Conservation (phyloP, 768 basidiomycete species). For the Clitopilus passeckerianus region DNA sequence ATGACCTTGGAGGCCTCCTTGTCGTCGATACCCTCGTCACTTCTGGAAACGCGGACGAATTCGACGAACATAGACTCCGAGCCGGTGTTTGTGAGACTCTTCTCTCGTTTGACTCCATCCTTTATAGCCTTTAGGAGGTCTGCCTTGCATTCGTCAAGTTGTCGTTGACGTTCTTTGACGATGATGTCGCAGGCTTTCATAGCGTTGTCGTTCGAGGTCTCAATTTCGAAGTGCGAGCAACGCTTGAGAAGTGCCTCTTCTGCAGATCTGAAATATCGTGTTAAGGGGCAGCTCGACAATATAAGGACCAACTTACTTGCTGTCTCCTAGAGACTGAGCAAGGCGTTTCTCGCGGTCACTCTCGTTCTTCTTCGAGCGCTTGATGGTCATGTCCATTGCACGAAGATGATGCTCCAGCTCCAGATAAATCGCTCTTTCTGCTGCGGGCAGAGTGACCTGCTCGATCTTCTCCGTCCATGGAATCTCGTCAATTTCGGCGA, state of each 20-base stretch:
- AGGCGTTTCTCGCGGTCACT: slow-evolving; percentile 89
- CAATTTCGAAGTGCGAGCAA: slow-evolving; percentile 91
- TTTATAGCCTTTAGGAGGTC: slow-evolving; percentile 67
- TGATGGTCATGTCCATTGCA: slow-evolving; percentile 83
- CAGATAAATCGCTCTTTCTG: slow-evolving; percentile 91
- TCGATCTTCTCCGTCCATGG: slow-evolving; percentile 64
- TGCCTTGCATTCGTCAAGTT: slow-evolving; percentile 72
- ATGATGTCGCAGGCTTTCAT: slow-evolving; percentile 94
- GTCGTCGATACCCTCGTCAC: slow-evolving; percentile 69
- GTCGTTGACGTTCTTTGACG: slow-evolving; percentile 72
- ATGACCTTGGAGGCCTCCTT: slow-evolving; percentile 66
- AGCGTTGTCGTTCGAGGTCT: slow-evolving; percentile 66
- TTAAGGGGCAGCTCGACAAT: slow-evolving; percentile 1
- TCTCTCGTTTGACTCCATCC: slow-evolving; percentile 64
- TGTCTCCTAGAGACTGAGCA: slow-evolving; percentile 81
- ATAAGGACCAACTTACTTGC: slow-evolving; percentile 52
- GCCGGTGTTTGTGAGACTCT: slow-evolving; percentile 53
- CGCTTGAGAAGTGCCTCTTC: slow-evolving; percentile 93
- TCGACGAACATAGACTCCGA: slow-evolving; percentile 80
- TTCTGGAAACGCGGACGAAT: slow-evolving; percentile 63
- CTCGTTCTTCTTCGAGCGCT: slow-evolving; percentile 58
- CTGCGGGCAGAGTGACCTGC: slow-evolving; percentile 75
- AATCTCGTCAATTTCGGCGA: slow-evolving; percentile 96
- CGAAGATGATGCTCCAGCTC: slow-evolving; percentile 92
- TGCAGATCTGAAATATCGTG: slow-evolving; percentile 50